These are phyloP conservation scores for Claviceps paspali DNA, from an alignment of 2,329 filamentous ascomycete species.

Conservation along the genomic window DNA sequence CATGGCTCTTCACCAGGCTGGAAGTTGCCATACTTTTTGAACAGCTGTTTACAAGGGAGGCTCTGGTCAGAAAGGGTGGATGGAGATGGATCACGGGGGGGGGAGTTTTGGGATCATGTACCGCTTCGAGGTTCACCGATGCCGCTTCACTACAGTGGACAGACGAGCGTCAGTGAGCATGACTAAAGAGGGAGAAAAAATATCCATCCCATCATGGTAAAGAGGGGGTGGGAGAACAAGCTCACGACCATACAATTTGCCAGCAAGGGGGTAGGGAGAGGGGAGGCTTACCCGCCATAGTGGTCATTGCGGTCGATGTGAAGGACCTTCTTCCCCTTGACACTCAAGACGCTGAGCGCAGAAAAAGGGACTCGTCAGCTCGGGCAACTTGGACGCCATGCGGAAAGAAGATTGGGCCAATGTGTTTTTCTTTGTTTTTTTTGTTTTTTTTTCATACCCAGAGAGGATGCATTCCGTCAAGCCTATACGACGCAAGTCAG, in stretches of 20 bases:
- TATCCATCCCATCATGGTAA: background rate
- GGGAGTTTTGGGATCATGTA: conserved; percentile 26
- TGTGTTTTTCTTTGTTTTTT: background rate
- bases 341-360: conserved; percentile 68
- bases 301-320: conserved; percentile 98
- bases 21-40: conserved; percentile 90
- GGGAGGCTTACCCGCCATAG: conserved; percentile 69
- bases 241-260: no score
- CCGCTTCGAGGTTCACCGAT: conserved; percentile 90
- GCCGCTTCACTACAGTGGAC: conserved; percentile 61
- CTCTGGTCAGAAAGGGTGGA: conserved; percentile 8
- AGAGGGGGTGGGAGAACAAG: no score
- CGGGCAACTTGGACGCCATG: background rate
- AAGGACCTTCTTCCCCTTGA: conserved; percentile 97
- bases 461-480: conserved; percentile 98
- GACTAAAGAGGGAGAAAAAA: background rate
- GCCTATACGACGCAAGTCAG: conserved; percentile 36
- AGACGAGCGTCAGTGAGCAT: conserved; percentile 15
- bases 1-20: conserved; percentile 71
- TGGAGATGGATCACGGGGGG: conserved; percentile 4
- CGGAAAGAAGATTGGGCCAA: no score
- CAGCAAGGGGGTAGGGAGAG: background rate
- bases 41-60: conserved; percentile 45
- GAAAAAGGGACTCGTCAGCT: conserved; percentile 18
- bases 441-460: conserved; percentile 45